These are phyloP conservation scores for Exserohilum rostratum DNA, from an alignment of 2,329 filamentous ascomycete genomes.

Conservation along the genomic window DNA sequence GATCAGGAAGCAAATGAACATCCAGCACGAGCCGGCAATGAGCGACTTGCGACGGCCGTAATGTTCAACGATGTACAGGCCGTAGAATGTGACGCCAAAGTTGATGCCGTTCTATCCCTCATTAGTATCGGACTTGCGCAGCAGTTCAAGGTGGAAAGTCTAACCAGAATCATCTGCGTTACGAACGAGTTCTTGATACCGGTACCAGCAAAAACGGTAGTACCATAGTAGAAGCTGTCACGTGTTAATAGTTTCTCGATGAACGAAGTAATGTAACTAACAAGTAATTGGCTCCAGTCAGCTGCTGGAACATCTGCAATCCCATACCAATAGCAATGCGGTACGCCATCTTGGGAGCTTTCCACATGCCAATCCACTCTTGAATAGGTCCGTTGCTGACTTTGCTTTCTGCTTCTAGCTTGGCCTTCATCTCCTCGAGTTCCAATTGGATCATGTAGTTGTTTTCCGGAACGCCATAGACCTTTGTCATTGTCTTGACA, in stretches of 20 bases:
- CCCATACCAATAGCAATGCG: constrained; percentile 65
- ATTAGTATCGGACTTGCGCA: not conserved
- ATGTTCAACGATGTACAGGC: constrained; percentile 54
- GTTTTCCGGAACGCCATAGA: constrained; percentile 61
- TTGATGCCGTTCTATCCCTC: constrained; percentile 49
- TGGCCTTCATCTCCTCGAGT: constrained; percentile 60
- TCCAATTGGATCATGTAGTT: constrained; percentile 60
- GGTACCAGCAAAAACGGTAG: constrained; percentile 50
- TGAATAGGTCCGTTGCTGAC: constrained; percentile 53
- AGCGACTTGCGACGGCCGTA: constrained; percentile 54
- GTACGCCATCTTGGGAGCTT: constrained; percentile 69
- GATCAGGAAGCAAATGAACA: constrained; percentile 64
- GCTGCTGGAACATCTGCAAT: constrained; percentile 69
- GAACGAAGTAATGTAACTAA: not conserved
- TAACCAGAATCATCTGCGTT: constrained; percentile 54
- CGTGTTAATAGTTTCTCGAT: not conserved
- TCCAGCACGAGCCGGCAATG: constrained; percentile 53
- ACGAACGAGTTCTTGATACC: constrained; percentile 53
- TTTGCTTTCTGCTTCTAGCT: constrained; percentile 57
- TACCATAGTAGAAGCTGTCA: constrained; percentile 57
- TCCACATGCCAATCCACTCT: constrained; percentile 63
- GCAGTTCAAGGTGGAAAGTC: constrained; percentile 5
- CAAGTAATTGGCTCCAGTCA: constrained; percentile 62
- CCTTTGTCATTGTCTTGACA: constrained; percentile 56
- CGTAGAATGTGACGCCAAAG: constrained; percentile 54